Base-by-base conservation (phyloP, 805 yeast species). In the Wickerhamiella sergipiensis region DNA sequence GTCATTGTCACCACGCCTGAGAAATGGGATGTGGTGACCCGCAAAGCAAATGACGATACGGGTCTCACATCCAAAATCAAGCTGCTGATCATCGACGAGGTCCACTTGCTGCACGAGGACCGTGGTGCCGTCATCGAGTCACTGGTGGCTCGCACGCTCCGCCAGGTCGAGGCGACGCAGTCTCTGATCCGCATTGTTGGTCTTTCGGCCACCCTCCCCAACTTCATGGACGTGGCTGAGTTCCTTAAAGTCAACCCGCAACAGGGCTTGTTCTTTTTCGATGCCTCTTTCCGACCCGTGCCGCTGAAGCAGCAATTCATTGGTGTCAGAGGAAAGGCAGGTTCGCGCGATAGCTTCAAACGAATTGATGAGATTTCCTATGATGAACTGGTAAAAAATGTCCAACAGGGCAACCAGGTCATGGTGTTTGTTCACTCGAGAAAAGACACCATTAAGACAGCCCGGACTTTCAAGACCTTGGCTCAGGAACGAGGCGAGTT, bases 91-190 rank as follows among this genome's bases (percentile, higher is more conserved):
- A 89, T 92, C 54, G 98, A 92, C 72, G 98, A 92, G 68, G 97
- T 92, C 0, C 98, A 92, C 73, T 71, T 92, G 61, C 73, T 92
- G 49, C 97, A 92, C 60, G 98, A 92, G 76, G 98, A 92, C 51
- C 79, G 98, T 71, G 98, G 98, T 59, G 86, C 97, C 8, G 98
- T 92, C 6, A 86, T 92, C 55, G 98, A 92, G 65, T 88, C 97
- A 0, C 71, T 89, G 49, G 96, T 89, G 2, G 95, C 97, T 0
- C 78, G 97, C 67, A 92, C 98, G 0, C 73, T 89, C 53, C 72
- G 98, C 52, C 97, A 89, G 62, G 97, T 92, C 4, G 99, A 92
- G 64, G 79, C 94, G 53, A 78, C 95, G 0, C 99, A 92, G 64
- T 81, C 85, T 48, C 82, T 89, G 89, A 89, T 90, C 55, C 72